Percentiles rank a stretch among this genome's conserved stretches.
These are phyloP conservation scores for Boletales sp. DNA, from an alignment of 768 basidiomycete genomes.

Conservation along the genomic window DNA sequence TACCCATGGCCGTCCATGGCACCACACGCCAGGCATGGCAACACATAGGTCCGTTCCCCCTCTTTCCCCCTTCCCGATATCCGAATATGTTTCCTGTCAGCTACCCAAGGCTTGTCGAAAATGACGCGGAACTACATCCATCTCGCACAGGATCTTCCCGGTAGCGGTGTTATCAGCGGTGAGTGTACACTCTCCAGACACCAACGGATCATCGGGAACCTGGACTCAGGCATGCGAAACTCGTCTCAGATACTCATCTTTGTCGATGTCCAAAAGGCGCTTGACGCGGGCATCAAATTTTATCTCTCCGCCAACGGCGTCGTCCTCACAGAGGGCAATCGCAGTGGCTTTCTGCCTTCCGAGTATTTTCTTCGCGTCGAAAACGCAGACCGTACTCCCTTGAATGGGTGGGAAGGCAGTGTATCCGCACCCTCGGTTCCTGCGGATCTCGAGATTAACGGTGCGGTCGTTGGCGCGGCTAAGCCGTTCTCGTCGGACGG, in stretches of 20 bases:
- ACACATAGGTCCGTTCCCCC: constrained; percentile 49
- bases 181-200: constrained; percentile 20
- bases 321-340: constrained; percentile 78
- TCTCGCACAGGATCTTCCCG: constrained; percentile 74
- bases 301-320: constrained; percentile 86
- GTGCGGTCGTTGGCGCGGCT: not conserved
- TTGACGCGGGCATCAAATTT: constrained; percentile 68
- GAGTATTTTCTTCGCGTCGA: constrained; percentile 73
- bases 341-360: constrained; percentile 54
- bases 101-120: constrained; percentile 65
- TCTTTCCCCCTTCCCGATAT: not conserved
- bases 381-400: constrained; percentile 27
- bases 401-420: constrained; percentile 22
- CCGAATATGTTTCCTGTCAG: constrained; percentile 34
- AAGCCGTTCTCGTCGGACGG: not conserved
- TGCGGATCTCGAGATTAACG: not conserved
- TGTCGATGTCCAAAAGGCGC: constrained; percentile 68
- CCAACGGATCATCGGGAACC: not conserved
- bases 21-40: constrained; percentile 70
- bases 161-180: constrained; percentile 75
- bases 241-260: constrained; percentile 80
- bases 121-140: constrained; percentile 94
- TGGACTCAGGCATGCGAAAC: constrained; percentile 68
- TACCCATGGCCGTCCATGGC: constrained; percentile 83
- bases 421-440: not conserved